phyloP scores from a whole-genome alignment of 345 rosid species.

The Aegle marmelos region DNA sequence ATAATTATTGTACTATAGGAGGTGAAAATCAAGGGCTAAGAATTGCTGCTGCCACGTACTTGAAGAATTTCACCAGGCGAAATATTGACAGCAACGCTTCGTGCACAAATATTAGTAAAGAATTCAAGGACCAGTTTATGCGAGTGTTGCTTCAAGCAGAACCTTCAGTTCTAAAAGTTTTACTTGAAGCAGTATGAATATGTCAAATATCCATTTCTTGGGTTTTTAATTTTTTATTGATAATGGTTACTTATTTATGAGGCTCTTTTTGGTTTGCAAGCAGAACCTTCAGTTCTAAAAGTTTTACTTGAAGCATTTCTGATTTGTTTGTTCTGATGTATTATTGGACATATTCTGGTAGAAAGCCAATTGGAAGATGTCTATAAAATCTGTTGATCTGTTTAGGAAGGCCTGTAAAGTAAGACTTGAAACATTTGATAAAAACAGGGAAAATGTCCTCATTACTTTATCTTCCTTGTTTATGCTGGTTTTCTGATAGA shows the following conservation, averaged over 20 bases:
- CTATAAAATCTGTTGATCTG: background rate
- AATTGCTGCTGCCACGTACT: constrained; percentile 74
- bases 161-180: constrained; percentile 59
- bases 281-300: no score
- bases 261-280: constrained; percentile 8
- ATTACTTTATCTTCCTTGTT: background rate
- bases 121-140: constrained; percentile 74
- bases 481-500: constrained; percentile 1
- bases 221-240: background rate
- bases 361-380: background rate
- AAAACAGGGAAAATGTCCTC: background rate
- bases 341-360: background rate
- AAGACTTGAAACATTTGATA: constrained; percentile 4
- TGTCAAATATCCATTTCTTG: background rate
- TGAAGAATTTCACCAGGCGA: constrained; percentile 66
- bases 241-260: constrained; percentile 1
- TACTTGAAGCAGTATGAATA: constrained; percentile 66
- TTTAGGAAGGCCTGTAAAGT: background rate
- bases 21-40: constrained; percentile 56
- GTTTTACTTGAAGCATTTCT: no score
- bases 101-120: constrained; percentile 46
- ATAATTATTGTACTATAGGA: constrained; percentile 31
- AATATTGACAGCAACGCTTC: constrained; percentile 32
- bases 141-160: constrained; percentile 60
- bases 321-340: constrained; percentile 2